Evolutionary conservation across 1,284 basidiomycete species (phyloP), one percentile per base, ranked within the genome.

Genomic region (Pterulicium gracile): DNA sequence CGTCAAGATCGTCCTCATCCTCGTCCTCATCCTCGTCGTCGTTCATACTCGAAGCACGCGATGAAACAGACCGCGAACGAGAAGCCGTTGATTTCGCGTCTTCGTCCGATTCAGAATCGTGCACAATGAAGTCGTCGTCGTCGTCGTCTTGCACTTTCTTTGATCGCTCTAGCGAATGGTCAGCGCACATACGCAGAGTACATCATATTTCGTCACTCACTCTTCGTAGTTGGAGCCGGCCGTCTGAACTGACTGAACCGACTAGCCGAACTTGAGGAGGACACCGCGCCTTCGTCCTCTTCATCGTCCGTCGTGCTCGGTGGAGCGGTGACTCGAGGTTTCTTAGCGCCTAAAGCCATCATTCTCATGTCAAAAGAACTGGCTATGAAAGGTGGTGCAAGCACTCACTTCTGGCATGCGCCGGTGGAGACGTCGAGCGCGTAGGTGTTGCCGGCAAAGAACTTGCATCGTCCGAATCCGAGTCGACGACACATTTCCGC

Each of bases 91-190:
- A 70, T 34, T 59, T 56, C 4, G 59, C 58, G 22, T 75, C 74
- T 15, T 66, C 67, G 45, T 84, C 83, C 12, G 70, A 75, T 22
- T 75, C 74, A 40, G 72, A 72, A 13, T 41, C 39, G 7, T 77
- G 73, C 22, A 73, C 76, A 50, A 84, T 70, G 54, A 86, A 86
- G 47, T 82, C 81, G 51, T 80, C 77, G 47, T 83, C 77, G 45
- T 81, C 77, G 24, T 68, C 67, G 2, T 66, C 64, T 21, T 56
- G 70, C 1, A 76, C 74, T 32, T 32, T 32, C 53, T 80, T 81
- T 7, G 10, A 17, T 10, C 39, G 39, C 39, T n/a, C 55, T 77
- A 81, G 61, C n/a, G n/a, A n/a, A n/a, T n/a, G n/a, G n/a, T n/a
- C n/a, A n/a, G n/a, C n/a, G n/a, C n/a, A n/a, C n/a, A n/a, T n/a